Percentiles rank a stretch among this genome's conserved stretches.
These are phyloP conservation scores for Scleromitrula shiraiana DNA, from an alignment of 2,329 filamentous ascomycete genomes.

Conservation along the genomic window DNA sequence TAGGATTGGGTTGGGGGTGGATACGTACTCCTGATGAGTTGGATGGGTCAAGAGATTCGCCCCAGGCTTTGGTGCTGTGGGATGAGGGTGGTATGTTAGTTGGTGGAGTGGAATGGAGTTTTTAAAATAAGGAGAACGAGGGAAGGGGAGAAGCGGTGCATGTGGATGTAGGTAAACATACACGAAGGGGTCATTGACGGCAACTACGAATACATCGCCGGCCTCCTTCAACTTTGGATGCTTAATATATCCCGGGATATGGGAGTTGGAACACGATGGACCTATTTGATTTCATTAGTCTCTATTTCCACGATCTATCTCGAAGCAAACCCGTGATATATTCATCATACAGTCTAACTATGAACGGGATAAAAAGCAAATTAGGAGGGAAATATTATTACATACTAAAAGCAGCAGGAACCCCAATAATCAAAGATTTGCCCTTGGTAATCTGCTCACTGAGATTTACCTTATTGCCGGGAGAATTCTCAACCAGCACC, in stretches of 20 bases:
- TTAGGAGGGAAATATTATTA: slow-evolving; percentile 13
- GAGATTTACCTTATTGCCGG: slow-evolving; percentile 85
- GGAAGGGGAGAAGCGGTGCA: not conserved
- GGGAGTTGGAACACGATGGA: slow-evolving; percentile 57
- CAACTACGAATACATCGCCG: slow-evolving; percentile 80
- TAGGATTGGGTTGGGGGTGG: slow-evolving; percentile 71
- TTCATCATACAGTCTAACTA: too few relatives aligned
- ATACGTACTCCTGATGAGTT: slow-evolving; percentile 63
- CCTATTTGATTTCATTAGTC: slow-evolving; percentile 28
- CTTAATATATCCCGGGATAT: slow-evolving; percentile 82
- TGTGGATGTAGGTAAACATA: slow-evolving; percentile 38
- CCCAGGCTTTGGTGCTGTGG: slow-evolving; percentile 85
- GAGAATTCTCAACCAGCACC: slow-evolving; percentile 74
- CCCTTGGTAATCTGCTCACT: slow-evolving; percentile 57
- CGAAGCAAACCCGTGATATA: not conserved
- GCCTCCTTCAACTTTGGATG: slow-evolving; percentile 70
- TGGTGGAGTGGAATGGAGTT: not conserved
- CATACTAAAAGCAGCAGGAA: slow-evolving; percentile 69
- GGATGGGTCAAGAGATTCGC: slow-evolving; percentile 64
- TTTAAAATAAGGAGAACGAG: too few relatives aligned
- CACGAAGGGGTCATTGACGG: slow-evolving; percentile 94
- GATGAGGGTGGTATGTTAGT: not conserved
- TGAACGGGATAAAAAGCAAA: too few relatives aligned
- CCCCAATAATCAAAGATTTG: slow-evolving; percentile 77
- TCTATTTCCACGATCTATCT: not conserved